phyloP scores from a whole-genome alignment of 495 filamentous ascomycete species.

The Pseudomonodictys pantanalensis region DNA sequence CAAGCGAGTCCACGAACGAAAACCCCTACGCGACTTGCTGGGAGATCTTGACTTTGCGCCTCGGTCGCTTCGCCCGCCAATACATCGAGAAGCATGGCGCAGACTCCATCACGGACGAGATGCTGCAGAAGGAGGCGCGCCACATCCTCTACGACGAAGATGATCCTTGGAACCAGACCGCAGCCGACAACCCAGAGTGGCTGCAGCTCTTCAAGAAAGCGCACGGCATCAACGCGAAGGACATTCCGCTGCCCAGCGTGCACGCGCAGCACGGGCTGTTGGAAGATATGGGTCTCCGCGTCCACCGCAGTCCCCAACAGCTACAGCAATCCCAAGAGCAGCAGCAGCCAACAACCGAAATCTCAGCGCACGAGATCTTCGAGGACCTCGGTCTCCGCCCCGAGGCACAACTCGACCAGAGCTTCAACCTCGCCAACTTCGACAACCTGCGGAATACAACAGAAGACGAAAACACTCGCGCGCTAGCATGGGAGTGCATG shows the following conservation, averaged over 20 bases:
- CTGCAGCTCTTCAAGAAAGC: conserved; percentile 44
- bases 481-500: conserved; percentile 15
- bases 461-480: background rate
- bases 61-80: conserved; percentile 40
- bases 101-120: conserved; percentile 37
- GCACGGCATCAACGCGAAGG: conserved; percentile 28
- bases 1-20: background rate
- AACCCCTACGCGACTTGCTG: conserved; percentile 39
- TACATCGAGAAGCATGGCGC: conserved; percentile 29
- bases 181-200: conserved; percentile 46
- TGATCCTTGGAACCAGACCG: conserved; percentile 45
- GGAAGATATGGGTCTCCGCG: too few species aligned
- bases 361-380: conserved; percentile 12
- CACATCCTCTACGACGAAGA: conserved; percentile 41
- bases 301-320: too few species aligned
- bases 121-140: conserved; percentile 41
- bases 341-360: background rate
- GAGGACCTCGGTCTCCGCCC: conserved; percentile 26
- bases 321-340: too few species aligned
- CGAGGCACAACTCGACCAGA: conserved; percentile 9
- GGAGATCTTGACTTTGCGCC: conserved; percentile 43
- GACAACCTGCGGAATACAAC: background rate
- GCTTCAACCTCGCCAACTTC: conserved; percentile 22
- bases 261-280: too few species aligned
- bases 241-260: background rate